Conservation (phyloP, 495 filamentous ascomycete species). For the Talaromyces adpressus region DNA sequence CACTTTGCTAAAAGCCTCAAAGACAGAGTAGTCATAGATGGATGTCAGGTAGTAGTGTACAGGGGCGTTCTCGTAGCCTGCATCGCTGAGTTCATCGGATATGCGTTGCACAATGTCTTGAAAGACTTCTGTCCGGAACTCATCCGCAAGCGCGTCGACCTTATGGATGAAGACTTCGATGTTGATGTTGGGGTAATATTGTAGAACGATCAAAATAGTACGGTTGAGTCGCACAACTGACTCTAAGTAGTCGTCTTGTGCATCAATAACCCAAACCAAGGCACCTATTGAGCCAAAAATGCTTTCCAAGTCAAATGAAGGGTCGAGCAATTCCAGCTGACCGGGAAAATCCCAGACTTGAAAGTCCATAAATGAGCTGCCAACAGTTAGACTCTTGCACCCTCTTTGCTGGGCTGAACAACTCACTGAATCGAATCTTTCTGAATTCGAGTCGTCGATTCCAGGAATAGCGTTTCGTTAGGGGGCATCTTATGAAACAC, state of each 20-base stretch:
- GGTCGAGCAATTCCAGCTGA: slow-evolving; percentile 83
- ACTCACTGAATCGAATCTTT: slow-evolving; percentile 87
- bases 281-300: slow-evolving; percentile 92
- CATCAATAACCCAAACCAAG: slow-evolving; percentile 96
- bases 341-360: slow-evolving; percentile 97
- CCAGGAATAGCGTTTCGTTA: slow-evolving; percentile 88
- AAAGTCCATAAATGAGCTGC: slow-evolving; percentile 96
- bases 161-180: slow-evolving; percentile 99
- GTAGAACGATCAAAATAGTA: slow-evolving; percentile 80
- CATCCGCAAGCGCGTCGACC: slow-evolving; percentile 88
- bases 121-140: slow-evolving; percentile 89
- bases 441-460: slow-evolving; percentile 86
- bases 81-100: slow-evolving; percentile 89
- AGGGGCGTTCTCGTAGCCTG: slow-evolving; percentile 83
- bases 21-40: slow-evolving; percentile 97
- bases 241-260: slow-evolving; percentile 93
- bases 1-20: slow-evolving; percentile 96
- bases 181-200: slow-evolving; percentile 83
- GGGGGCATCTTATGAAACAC: slow-evolving; percentile 97
- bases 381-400: not conserved
- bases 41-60: slow-evolving; percentile 91
- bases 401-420: too few species aligned
- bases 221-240: slow-evolving; percentile 77
- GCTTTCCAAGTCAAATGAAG: slow-evolving; percentile 76
- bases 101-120: slow-evolving; percentile 94